Base-by-base conservation (phyloP, 108 stramenopile species). In the Nitzschia palea region DNA sequence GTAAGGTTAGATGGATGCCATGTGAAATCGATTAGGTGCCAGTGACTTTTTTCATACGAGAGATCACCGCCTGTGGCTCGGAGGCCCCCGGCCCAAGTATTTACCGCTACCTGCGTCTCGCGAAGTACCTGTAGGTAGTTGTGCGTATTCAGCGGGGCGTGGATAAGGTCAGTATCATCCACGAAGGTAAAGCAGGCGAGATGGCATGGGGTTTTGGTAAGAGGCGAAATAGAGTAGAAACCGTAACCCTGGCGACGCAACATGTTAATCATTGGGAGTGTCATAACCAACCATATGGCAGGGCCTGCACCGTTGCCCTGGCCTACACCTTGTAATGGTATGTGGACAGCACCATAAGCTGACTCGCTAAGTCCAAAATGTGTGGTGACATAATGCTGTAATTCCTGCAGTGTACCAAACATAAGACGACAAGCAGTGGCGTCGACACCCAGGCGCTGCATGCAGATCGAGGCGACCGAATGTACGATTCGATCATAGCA, bases 241-340 rank as follows among this genome's bases (percentile, higher is more conserved):
- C 74, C 67, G 35, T 62, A 47, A 2, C 65, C 65, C n/a, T 48
- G n/a, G 1, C 5, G 1, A 17, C 58, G 34, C 22, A 76, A 61
- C 10, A 51, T 28, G 15, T 55, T 45, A 23, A 77, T 27, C 1
- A 81, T 43, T 1, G 65, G 34, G 0, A 65, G 55, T 36, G 67
- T 67, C 2, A 77, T 27, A 53, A 73, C 66, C 2, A 56, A 53
- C 80, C 80, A 81, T 20, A 52, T 55, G 14, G 63, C 69, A 23
- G 80, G 80, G 8, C 57, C 75, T 26, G 53, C 66, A n/a, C 71
- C 76, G 47, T 74, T 77, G 12, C 80, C 80, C 55, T 82, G 80
- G 5, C 34, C 36, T 12, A 70, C 27, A 36, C 68, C 62, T 47
- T 57, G 57, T 29, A 45, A 32, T 40, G 58, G 51, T 2, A 27